phyloP scores from a whole-genome alignment of 148 eudicot species.

The Silene uniflora region DNA sequence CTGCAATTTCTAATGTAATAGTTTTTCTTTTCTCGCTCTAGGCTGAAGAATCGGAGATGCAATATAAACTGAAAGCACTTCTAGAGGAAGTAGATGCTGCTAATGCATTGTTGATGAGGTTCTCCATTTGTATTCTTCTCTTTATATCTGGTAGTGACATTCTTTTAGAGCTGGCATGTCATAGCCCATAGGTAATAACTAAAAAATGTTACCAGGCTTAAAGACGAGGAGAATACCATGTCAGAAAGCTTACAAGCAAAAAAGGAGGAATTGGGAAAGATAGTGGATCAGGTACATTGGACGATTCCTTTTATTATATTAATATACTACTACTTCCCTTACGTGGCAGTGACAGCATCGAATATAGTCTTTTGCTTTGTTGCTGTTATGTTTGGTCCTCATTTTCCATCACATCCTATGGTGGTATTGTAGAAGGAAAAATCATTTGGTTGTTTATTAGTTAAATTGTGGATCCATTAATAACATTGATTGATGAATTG shows the following conservation, averaged over 20 bases:
- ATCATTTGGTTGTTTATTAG: background rate
- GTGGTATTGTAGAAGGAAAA: background rate
- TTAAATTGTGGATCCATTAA: background rate
- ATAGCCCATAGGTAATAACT: background rate
- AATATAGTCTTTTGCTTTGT: background rate
- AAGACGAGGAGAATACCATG: conserved; percentile 53
- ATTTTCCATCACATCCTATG: background rate
- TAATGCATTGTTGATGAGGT: conserved; percentile 50
- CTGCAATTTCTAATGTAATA: conserved; percentile 1
- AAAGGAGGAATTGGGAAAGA: conserved; percentile 42
- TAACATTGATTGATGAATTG: background rate
- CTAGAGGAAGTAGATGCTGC: conserved; percentile 48
- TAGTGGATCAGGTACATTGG: conserved; percentile 48
- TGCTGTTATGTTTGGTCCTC: background rate
- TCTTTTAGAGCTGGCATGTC: background rate
- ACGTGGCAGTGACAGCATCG: background rate
- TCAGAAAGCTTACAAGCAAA: conserved; percentile 24
- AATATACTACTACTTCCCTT: background rate
- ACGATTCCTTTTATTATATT: background rate
- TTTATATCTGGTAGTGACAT: conserved; percentile 10
- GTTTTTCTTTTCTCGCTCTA: conserved; percentile 22
- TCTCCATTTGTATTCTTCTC: conserved; percentile 4
- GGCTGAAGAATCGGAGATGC: conserved; percentile 86
- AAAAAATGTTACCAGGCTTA: conserved; percentile 49
- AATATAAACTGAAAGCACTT: conserved; percentile 59